A percentile compares a stretch with the other conserved stretches of the same genome.
Conservation (phyloP, 2,329 filamentous ascomycete genomes). For the Neofusicoccum ribis region DNA sequence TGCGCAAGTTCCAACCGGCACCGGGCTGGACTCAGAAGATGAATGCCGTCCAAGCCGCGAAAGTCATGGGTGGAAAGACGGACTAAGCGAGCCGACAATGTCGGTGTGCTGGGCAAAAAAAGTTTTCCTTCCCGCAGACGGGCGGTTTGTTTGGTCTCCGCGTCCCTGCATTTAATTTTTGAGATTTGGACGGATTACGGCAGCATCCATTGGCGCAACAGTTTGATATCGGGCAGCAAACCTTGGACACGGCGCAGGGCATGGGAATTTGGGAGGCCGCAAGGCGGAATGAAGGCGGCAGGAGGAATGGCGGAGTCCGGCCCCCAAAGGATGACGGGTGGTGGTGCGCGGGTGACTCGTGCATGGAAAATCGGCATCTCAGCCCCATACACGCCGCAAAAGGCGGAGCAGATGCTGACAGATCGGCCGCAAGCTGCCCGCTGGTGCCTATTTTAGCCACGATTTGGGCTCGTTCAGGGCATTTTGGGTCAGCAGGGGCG, state of each 20-base stretch:
- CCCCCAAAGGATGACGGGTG: neutral
- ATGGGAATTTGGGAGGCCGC: neutral
- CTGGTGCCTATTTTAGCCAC: neutral
- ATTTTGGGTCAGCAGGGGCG: conserved; percentile 6
- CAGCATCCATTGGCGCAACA: conserved; percentile 1
- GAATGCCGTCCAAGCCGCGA: conserved; percentile 92
- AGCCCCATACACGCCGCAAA: conserved; percentile 9
- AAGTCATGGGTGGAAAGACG: conserved; percentile 59
- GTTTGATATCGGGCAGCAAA: neutral
- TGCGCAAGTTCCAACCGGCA: conserved; percentile 88
- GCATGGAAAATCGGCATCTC: conserved; percentile 17
- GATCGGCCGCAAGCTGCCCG: neutral
- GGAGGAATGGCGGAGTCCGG: neutral
- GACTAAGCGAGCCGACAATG: conserved; percentile 26
- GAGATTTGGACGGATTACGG: neutral
- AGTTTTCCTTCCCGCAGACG: neutral
- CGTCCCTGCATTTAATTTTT: neutral
- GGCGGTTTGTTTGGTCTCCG: neutral
- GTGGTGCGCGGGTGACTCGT: conserved; percentile 13
- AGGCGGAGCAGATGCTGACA: conserved; percentile 6
- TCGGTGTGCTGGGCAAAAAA: neutral
- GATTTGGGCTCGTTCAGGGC: neutral
- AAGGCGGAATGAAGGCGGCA: neutral
- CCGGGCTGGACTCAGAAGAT: conserved; percentile 94
- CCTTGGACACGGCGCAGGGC: neutral